Evolutionary conservation across 169 alveolate genomes (phyloP), one percentile per base, ranked within the genome.

Genomic region (Condylostoma magnum): DNA sequence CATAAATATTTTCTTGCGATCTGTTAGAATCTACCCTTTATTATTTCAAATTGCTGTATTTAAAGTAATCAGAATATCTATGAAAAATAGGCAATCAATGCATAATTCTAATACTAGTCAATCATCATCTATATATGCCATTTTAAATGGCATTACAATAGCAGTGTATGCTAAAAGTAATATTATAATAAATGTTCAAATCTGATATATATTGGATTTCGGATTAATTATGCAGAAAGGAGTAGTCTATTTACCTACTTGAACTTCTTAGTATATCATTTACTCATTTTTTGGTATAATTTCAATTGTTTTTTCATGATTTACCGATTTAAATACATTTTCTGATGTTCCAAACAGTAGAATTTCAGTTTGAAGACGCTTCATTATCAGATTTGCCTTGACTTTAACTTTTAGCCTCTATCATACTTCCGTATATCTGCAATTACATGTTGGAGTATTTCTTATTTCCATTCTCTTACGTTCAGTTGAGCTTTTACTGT

Each of bases 81-180:
- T 44, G 18, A 37, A 37, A 28, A 63, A 63, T 27, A 63, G 4
- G n/a, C 6, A n/a, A 30, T 63, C 63, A 5, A 63, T 12, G 6
- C 28, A 15, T n/a, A 44, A 20, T 18, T 63, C 73, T 6, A 63
- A 43, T 3, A 5, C 12, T 6, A 38, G 46, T 30, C 73, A 63
- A 8, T 4, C 4, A 3, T 18, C 41, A 44, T 63, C 73, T 22
- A 38, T 15, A 63, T 43, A 63, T 2, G 58, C 56, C 55, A 63
- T 44, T 3, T 25, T 18, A 63, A 41, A 44, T 4, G 73, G 73
- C 73, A 63, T 63, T 15, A 63, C 20, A 41, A 57, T 63, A 4
- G 63, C 73, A 3, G 60, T 38, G n/a, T 44, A 63, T 10, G 25
- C 15, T 10, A 63, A 22, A 4, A 38, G 8, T 43, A 63, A 3